Evolutionary conservation across 768 basidiomycete species (phyloP), one percentile per base, ranked within the genome.

Genomic region (Leccinum arenicola): DNA sequence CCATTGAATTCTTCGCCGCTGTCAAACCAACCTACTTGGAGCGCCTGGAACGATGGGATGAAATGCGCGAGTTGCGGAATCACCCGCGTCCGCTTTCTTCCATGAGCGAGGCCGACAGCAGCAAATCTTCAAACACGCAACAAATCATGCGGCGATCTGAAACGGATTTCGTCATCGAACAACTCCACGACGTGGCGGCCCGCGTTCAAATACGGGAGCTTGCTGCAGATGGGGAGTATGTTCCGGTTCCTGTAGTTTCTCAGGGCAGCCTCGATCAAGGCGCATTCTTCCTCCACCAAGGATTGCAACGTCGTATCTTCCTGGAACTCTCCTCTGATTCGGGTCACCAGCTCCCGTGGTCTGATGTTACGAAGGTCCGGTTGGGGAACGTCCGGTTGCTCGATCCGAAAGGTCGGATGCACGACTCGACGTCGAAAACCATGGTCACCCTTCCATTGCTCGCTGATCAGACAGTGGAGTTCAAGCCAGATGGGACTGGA

Each of bases 121-220:
- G 64, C 62, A 73, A 71, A 47, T 75, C 82, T 2, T 72, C 78
- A 31, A 74, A 71, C 53, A 66, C 81, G 23, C 86, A 85, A 25
- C 86, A 85, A n/a, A 79, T 80, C 17, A 96, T 96, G 94, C 86
- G 95, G 19, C 87, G 94, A 27, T 92, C 94, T 21, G 96, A 98
- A 75, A 91, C 83, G 48, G 94, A 98, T 66, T 95, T 98, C 62
- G 84, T 96, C 27, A 84, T 86, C 12, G 87, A 91, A 64, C 91
- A 97, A 71, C 77, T 78, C 15, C 95, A 98, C 73, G 95, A 98
- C 69, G 86, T 97, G n/a, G 85, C 93, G 7, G 89, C 89, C 12
- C 89, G 87, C 81, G 70, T 95, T 43, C 91, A 94, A 67, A 81
- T 99, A 50, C 86, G 85, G 69, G 95, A 99, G 73, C 82, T 98